Evolutionary conservation across 257 asterid genomes (phyloP), one percentile per base, ranked within the genome.

Genomic region (Coffea canephora): DNA sequence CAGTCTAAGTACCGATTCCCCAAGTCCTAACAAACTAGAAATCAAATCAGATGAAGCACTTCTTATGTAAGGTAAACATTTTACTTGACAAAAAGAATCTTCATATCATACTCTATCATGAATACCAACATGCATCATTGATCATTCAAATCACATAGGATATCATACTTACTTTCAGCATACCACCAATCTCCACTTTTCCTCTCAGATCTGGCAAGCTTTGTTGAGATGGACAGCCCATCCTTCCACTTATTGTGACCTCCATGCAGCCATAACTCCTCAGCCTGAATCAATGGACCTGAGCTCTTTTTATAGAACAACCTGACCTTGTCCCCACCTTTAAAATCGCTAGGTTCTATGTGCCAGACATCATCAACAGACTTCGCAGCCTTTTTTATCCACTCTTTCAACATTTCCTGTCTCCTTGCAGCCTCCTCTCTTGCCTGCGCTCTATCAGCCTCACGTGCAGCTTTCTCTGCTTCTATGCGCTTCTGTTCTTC

Each of bases 251-350:
- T 86, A 86, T 91, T 89, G 77, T 90, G 85, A 74, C 97, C 99
- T 70, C 98, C 99, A 87, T 96, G 99, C 78, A 96, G 84, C 98
- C 98, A 96, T 76, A 96, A 25, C 55, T 88, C 93, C 81, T 85
- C 84, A 71, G 90, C 89, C 71, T 84, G 87, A 80, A 82, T 75
- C 77, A 96, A 93, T 71, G 97, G 94, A 69, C 99, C 96, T 45
- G 96, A 88, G 83, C 84, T 88, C 86, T 83, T 87, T 86, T 91
- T 90, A 79, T 94, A 96, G 85, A 88, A 92, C 82, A 96, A 81
- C 82, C 86, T 88, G 75, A 92, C 89, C 85, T 76, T 79, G 80
- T 89, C 96, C 76, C 77, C 89, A 48, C 94, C 87, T 85, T 83
- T 86, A 84, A 89, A 88, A 39, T 85, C 92, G 78, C 87, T 77